Evolutionary conservation across 345 rosid species (phyloP).

Genomic region (Cardamine resedifolia): DNA sequence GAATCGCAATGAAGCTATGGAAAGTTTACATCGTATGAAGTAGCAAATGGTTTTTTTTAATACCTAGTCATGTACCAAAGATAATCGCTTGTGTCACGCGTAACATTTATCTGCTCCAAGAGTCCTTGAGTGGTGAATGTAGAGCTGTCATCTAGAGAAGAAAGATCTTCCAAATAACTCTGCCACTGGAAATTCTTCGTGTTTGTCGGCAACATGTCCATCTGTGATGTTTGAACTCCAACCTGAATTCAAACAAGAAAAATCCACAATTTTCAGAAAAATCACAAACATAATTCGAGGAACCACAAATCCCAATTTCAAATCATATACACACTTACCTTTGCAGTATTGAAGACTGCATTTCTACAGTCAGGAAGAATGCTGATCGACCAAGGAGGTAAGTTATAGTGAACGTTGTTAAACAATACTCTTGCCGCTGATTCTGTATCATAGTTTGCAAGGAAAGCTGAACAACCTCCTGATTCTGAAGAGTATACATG

Average conservation of each 20-base stretch:
- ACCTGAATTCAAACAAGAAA: constrained; percentile 47
- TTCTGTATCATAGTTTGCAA: constrained; percentile 85
- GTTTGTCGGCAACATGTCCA: constrained; percentile 83
- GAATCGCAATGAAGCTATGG: not conserved
- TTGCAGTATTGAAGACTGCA: constrained; percentile 93
- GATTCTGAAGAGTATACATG: constrained; percentile 75
- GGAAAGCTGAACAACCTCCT: constrained; percentile 93
- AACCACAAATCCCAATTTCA: not conserved
- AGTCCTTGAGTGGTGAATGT: constrained; percentile 70
- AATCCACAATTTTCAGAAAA: constrained; percentile 2
- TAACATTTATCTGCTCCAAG: constrained; percentile 88
- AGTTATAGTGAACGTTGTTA: constrained; percentile 93
- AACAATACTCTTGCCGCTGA: constrained; percentile 79
- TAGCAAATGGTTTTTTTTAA: constrained; percentile 10
- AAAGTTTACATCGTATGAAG: not conserved
- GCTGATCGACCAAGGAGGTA: constrained; percentile 99
- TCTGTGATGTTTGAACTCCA: constrained; percentile 90
- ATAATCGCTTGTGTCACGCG: constrained; percentile 87
- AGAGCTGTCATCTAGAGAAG: constrained; percentile 64
- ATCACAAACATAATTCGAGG: not conserved
- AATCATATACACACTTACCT: constrained; percentile 47
- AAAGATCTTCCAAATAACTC: constrained; percentile 80
- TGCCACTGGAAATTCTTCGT: constrained; percentile 68
- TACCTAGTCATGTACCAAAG: constrained; percentile 94
- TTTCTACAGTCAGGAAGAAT: constrained; percentile 98